phyloP scores from a whole-genome alignment of 1,284 basidiomycete genomes.

The Sporisorium reilianum region DNA sequence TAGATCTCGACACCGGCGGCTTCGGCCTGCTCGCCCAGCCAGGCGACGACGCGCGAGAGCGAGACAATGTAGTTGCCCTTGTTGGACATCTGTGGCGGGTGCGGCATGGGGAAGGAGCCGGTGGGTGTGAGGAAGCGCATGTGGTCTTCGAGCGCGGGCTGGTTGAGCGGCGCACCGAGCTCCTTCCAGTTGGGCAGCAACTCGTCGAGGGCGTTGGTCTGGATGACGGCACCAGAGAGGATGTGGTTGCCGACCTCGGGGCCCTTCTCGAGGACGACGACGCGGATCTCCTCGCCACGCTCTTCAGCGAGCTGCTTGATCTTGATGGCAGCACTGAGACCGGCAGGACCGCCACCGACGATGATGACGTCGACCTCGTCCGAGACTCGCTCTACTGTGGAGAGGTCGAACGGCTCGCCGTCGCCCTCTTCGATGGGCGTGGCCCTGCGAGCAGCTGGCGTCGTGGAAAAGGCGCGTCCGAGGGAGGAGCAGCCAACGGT shows the following conservation, averaged over 20 bases:
- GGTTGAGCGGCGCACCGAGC: conserved; percentile 76
- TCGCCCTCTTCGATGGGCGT: conserved; percentile 58
- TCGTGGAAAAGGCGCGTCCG: conserved; percentile 40
- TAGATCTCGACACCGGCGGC: conserved; percentile 95
- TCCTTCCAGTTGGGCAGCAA: conserved; percentile 88
- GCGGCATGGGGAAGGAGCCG: conserved; percentile 84
- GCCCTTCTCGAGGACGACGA: conserved; percentile 96
- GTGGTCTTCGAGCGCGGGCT: conserved; percentile 81
- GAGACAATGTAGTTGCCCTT: conserved; percentile 94
- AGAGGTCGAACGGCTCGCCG: conserved; percentile 62
- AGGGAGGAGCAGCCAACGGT: conserved; percentile 18
- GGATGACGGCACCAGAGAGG: conserved; percentile 94
- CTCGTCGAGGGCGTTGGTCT: conserved; percentile 90
- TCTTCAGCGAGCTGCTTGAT: conserved; percentile 92
- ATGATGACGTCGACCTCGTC: conserved; percentile 93
- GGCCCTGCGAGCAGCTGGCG: conserved; percentile 33
- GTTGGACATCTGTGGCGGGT: conserved; percentile 97
- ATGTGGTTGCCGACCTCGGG: conserved; percentile 94
- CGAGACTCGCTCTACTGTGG: conserved; percentile 66
- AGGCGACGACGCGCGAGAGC: conserved; percentile 86
- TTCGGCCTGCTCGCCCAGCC: conserved; percentile 90
- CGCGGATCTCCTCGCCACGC: conserved; percentile 81
- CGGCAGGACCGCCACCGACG: conserved; percentile 94
- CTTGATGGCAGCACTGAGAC: conserved; percentile 93
- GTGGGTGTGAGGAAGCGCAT: conserved; percentile 89